phyloP scores from a whole-genome alignment of 2,329 filamentous ascomycete genomes.

The Nectriaceae sp. region DNA sequence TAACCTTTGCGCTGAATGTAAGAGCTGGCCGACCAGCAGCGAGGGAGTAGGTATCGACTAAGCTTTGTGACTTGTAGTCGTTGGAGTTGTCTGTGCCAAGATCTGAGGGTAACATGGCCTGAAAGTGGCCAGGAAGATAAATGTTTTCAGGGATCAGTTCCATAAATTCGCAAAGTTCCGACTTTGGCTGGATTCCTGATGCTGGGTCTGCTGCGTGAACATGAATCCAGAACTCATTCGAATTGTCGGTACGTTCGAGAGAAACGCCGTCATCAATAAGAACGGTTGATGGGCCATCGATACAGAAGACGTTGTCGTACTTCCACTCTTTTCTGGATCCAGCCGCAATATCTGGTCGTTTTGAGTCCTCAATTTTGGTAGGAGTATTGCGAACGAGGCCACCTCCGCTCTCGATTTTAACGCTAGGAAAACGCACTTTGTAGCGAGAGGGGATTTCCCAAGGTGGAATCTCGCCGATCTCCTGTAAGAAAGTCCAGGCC shows the following conservation, averaged over 20 bases:
- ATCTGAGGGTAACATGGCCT: slow-evolving; percentile 56
- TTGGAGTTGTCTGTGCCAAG: slow-evolving; percentile 31
- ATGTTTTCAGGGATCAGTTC: slow-evolving; percentile 60
- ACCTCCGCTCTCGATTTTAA: slow-evolving; percentile 44
- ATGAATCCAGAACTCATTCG: slow-evolving; percentile 71
- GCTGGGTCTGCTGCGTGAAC: slow-evolving; percentile 79
- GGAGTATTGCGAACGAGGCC: slow-evolving; percentile 41
- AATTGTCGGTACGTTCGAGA: slow-evolving; percentile 57
- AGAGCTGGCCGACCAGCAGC: slow-evolving; percentile 52
- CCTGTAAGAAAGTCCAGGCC: slow-evolving; percentile 69
- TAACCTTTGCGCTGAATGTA: slow-evolving; percentile 63
- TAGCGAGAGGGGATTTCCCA: slow-evolving; percentile 71
- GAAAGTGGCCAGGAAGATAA: slow-evolving; percentile 59
- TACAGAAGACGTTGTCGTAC: slow-evolving; percentile 66
- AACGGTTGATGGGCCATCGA: slow-evolving; percentile 65
- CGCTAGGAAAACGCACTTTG: slow-evolving; percentile 54
- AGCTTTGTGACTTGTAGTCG: slow-evolving; percentile 36
- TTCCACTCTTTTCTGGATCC: slow-evolving; percentile 60
- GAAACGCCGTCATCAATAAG: slow-evolving; percentile 83
- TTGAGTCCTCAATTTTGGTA: slow-evolving; percentile 34
- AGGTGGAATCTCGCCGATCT: slow-evolving; percentile 70
- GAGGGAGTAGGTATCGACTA: slow-evolving; percentile 58
- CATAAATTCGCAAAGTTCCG: slow-evolving; percentile 61
- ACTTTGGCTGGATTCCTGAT: slow-evolving; percentile 63
- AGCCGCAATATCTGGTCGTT: slow-evolving; percentile 46